Conservation (phyloP, 306 rosid species). For the Astragalus membranaceus region DNA sequence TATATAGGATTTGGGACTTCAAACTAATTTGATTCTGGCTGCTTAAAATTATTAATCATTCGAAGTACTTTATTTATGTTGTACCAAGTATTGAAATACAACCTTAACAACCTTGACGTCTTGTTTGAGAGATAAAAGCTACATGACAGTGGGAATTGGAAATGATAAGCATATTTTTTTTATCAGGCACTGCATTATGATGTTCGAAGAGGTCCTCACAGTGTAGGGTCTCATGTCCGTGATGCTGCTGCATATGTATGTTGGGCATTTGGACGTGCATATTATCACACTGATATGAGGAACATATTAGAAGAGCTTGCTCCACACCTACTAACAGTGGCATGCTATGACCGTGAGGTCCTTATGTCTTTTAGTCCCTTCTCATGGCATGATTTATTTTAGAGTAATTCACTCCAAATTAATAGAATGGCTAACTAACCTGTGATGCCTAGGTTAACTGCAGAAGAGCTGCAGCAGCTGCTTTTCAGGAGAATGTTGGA, state of each 20-base stretch:
- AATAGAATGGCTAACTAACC: conserved; percentile 20
- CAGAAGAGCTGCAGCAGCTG: conserved; percentile 99
- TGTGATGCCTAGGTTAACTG: conserved; percentile 81
- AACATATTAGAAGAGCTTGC: conserved; percentile 72
- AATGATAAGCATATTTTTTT: conserved; percentile 26
- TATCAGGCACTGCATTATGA: conserved; percentile 89
- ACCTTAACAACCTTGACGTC: not conserved
- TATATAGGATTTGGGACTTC: conserved; percentile 14
- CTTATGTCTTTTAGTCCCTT: conserved; percentile 17
- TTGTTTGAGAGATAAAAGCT: conserved; percentile 17
- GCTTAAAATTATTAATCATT: conserved; percentile 5
- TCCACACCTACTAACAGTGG: conserved; percentile 84
- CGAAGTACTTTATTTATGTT: conserved; percentile 12
- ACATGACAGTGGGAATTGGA: not conserved
- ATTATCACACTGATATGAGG: conserved; percentile 77
- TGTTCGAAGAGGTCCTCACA: conserved; percentile 97
- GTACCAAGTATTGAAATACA: not conserved
- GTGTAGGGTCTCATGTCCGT: conserved; percentile 98
- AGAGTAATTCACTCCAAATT: not conserved
- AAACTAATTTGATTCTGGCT: conserved; percentile 6
- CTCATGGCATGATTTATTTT: conserved; percentile 15
- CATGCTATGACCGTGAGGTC: conserved; percentile 98
- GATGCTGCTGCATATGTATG: conserved; percentile 98
- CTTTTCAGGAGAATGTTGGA: conserved; percentile 98
- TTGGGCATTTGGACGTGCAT: conserved; percentile 99